Evolutionary conservation across 2,329 filamentous ascomycete genomes (phyloP).

Genomic region (Madurella mycetomatis): DNA sequence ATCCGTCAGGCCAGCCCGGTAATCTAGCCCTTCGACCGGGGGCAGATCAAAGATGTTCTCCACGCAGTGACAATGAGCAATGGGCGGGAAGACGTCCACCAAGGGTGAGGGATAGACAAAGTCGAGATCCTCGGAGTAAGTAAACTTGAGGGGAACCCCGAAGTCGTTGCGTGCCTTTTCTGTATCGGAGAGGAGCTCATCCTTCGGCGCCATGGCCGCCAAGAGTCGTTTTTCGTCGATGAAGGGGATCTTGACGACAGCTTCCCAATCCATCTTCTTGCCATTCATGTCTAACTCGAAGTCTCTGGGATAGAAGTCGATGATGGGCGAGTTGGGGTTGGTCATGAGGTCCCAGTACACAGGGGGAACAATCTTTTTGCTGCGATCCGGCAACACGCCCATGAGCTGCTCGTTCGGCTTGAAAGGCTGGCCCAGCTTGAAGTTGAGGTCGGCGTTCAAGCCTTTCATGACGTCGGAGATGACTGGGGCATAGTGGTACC

Average conservation of each 20-base stretch:
- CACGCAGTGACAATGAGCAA: conserved; percentile 81
- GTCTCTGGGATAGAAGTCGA: conserved; percentile 96
- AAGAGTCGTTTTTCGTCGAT: conserved; percentile 89
- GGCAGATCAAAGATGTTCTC: conserved; percentile 97
- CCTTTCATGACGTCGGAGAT: conserved; percentile 88
- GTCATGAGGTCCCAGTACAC: conserved; percentile 94
- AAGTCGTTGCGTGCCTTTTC: conserved; percentile 85
- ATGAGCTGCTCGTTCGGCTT: conserved; percentile 93
- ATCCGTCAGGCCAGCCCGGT: conserved; percentile 75
- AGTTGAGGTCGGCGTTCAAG: conserved; percentile 80
- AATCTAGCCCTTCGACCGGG: conserved; percentile 82
- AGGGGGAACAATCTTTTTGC: conserved; percentile 88
- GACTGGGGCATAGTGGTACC: conserved; percentile 95
- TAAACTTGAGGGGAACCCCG: conserved; percentile 89
- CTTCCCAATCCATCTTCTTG: conserved; percentile 99
- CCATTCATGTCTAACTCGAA: conserved; percentile 99
- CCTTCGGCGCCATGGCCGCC: conserved; percentile 78
- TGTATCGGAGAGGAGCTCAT: conserved; percentile 68
- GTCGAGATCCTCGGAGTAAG: conserved; percentile 70
- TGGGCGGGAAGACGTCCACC: conserved; percentile 83
- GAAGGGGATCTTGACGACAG: conserved; percentile 97
- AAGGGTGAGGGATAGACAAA: conserved; percentile 85
- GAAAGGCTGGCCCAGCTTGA: conserved; percentile 92
- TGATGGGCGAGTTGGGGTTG: conserved; percentile 80
- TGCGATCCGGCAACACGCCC: conserved; percentile 95